Evolutionary conservation across 2,329 filamentous ascomycete genomes (phyloP).

Genomic region (Colletotrichum zoysiae): DNA sequence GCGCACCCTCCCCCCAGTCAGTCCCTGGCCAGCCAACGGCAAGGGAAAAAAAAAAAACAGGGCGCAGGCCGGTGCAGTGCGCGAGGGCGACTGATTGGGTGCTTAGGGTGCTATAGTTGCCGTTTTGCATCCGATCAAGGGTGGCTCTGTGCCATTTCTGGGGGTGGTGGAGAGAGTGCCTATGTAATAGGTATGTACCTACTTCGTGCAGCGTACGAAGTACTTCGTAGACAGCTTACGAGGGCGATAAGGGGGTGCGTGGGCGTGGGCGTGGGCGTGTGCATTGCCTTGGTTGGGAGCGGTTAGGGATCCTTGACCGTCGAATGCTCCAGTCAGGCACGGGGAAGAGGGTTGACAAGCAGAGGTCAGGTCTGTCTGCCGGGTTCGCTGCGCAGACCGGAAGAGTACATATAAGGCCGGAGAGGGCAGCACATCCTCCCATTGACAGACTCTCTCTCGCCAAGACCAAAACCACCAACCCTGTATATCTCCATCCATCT

Average conservation of each 20-base stretch:
- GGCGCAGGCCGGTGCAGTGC: slow-evolving; percentile 4
- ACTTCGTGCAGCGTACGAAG: too few relatives aligned
- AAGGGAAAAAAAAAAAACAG: slow-evolving; percentile 10
- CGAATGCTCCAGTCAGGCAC: slow-evolving; percentile 24
- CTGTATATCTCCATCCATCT: neutral
- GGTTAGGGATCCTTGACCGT: slow-evolving; percentile 33
- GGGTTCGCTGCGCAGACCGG: slow-evolving; percentile 4
- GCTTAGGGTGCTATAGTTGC: slow-evolving; percentile 3
- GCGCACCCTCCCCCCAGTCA: neutral
- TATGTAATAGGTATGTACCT: too few relatives aligned
- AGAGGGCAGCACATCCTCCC: neutral
- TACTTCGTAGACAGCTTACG: neutral
- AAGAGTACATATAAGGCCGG: slow-evolving; percentile 38
- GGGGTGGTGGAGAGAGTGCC: slow-evolving; percentile 15
- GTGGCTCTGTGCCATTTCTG: neutral
- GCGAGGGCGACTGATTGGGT: slow-evolving; percentile 22
- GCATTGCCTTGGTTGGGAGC: neutral
- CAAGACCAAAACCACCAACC: neutral
- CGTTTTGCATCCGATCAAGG: slow-evolving; percentile 33
- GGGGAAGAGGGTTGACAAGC: slow-evolving; percentile 10
- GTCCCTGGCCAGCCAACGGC: slow-evolving; percentile 14
- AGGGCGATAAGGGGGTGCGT: slow-evolving; percentile 8
- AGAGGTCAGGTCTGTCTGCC: slow-evolving; percentile 1
- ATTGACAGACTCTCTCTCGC: too few relatives aligned
- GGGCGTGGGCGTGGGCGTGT: slow-evolving; percentile 2